Evolutionary conservation across 2,329 filamentous ascomycete genomes (phyloP), one percentile per base, ranked within the genome.

Genomic region (Fusarium buxicola): DNA sequence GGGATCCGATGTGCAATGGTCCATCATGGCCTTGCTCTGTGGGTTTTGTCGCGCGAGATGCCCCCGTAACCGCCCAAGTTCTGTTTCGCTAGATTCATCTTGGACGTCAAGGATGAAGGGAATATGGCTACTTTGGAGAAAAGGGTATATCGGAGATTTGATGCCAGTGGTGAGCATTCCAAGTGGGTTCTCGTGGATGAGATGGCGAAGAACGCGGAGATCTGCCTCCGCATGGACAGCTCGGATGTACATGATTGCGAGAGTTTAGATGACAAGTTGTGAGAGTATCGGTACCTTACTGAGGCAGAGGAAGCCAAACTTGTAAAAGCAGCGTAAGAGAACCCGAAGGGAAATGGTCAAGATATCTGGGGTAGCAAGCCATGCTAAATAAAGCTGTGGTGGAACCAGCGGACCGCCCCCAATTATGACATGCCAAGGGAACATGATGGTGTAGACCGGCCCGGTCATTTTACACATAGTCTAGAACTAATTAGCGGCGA

Each of bases 141-240:
- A 75, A 0, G 82, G 80, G 58, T 81, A 75, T 0, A 65, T 70
- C 8, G 75, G 34, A 0, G 84, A 87, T 5, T 75, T 70, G 35
- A 90, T 84, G 2, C 84, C 84, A 0, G 88, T 90, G 6, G 85
- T 89, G 10, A 90, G 67, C 25, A 89, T 77, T 1, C 88, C 88
- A 0, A 90, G 77, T 0, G 87, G 86, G 65, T 88, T 84, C 9
- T 83, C 78, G 15, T 78, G 79, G 65, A 90, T 86, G 55, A 90
- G 79, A 45, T 81, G 73, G 21, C 81, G 82, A 15, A 90, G 80
- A 3, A 75, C 73, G 0, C 77, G 73, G 39, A 85, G 76, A 52
- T 77, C 72, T 18, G 75, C 60, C 60, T 89, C 87, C 4, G 81
- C 82, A 70, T 88, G 85, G 40, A 41, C 30, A 28, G 52, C 52